Percentiles rank a stretch among this genome's conserved stretches.
Evolutionary conservation across 2,329 filamentous ascomycete genomes (phyloP).

Genomic region (Ophiostoma perfectum): DNA sequence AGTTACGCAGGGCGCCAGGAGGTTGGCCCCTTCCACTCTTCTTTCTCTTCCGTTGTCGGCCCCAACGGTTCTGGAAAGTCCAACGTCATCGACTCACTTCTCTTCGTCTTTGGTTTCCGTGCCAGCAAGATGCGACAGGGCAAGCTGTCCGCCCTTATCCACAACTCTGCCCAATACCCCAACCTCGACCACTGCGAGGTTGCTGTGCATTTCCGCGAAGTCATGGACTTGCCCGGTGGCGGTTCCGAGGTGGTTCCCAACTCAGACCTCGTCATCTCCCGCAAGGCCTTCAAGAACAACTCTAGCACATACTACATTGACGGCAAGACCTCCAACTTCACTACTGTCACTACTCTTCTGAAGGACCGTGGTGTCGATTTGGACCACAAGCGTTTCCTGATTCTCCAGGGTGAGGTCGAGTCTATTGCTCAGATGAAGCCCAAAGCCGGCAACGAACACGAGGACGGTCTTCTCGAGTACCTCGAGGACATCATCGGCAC

Average conservation of each 20-base stretch:
- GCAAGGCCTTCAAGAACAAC: conserved; percentile 95
- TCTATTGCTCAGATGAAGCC: conserved; percentile 99
- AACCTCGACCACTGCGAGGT: conserved; percentile 90
- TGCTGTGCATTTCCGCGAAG: conserved; percentile 91
- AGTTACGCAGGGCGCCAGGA: conserved; percentile 94
- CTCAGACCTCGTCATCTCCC: conserved; percentile 80
- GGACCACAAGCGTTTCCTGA: conserved; percentile 96
- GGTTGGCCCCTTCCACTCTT: conserved; percentile 93
- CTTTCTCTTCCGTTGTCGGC: conserved; percentile 95
- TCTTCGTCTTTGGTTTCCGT: conserved; percentile 98
- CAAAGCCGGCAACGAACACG: conserved; percentile 90
- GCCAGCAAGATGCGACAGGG: conserved; percentile 99
- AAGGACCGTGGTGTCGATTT: conserved; percentile 86
- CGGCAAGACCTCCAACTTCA: conserved; percentile 82
- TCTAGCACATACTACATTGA: conserved; percentile 98
- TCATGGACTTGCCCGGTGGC: conserved; percentile 77
- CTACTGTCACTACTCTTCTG: conserved; percentile 78
- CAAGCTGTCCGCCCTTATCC: conserved; percentile 94
- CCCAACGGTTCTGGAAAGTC: conserved; percentile 98
- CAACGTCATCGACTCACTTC: conserved; percentile 94
- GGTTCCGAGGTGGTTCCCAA: conserved; percentile 72
- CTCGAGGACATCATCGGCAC: conserved; percentile 98
- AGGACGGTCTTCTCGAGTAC: conserved; percentile 93
- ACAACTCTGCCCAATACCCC: conserved; percentile 85
- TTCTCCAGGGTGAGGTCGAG: conserved; percentile 95